Conservation (phyloP, 148 eudicot species). For the Talinum fruticosum region DNA sequence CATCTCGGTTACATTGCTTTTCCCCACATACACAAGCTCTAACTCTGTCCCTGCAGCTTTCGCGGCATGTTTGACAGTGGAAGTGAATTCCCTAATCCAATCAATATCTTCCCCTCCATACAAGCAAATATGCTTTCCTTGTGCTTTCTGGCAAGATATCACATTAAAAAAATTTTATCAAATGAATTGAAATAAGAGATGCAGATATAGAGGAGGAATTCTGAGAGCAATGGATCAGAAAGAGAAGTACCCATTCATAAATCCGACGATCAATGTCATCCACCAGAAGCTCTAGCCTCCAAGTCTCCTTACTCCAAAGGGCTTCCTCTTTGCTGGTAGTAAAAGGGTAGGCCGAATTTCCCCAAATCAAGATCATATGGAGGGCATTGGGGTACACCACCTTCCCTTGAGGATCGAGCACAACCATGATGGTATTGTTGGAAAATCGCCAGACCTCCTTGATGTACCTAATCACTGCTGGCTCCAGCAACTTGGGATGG, state of each 20-base stretch:
- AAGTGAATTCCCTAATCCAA: slow-evolving; percentile 59
- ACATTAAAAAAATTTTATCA: no score
- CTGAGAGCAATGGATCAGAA: no score
- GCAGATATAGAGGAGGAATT: no score
- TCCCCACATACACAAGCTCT: slow-evolving; percentile 77
- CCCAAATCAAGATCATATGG: slow-evolving; percentile 89
- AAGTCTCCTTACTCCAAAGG: slow-evolving; percentile 65
- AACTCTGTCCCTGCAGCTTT: slow-evolving; percentile 31
- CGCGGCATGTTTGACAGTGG: slow-evolving; percentile 37
- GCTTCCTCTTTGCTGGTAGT: slow-evolving; percentile 51
- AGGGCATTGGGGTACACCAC: slow-evolving; percentile 66
- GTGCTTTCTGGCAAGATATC: slow-evolving; percentile 37
- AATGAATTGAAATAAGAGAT: no score
- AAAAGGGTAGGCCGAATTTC: slow-evolving; percentile 68
- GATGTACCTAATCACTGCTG: slow-evolving; percentile 54
- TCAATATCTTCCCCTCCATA: slow-evolving; percentile 78
- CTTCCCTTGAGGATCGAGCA: slow-evolving; percentile 73
- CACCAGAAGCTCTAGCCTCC: slow-evolving; percentile 70
- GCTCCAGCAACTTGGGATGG: slow-evolving; percentile 65
- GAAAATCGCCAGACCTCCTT: slow-evolving; percentile 73
- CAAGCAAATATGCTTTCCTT: slow-evolving; percentile 56
- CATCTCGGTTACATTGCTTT: slow-evolving; percentile 46
- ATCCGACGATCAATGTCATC: slow-evolving; percentile 50
- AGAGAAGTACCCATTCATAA: slow-evolving; percentile 49
- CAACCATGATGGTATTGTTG: slow-evolving; percentile 64